Evolutionary conservation across 2,329 filamentous ascomycete species (phyloP), one percentile per base, ranked within the genome.

Genomic region (Trichoderma cornu-damae): DNA sequence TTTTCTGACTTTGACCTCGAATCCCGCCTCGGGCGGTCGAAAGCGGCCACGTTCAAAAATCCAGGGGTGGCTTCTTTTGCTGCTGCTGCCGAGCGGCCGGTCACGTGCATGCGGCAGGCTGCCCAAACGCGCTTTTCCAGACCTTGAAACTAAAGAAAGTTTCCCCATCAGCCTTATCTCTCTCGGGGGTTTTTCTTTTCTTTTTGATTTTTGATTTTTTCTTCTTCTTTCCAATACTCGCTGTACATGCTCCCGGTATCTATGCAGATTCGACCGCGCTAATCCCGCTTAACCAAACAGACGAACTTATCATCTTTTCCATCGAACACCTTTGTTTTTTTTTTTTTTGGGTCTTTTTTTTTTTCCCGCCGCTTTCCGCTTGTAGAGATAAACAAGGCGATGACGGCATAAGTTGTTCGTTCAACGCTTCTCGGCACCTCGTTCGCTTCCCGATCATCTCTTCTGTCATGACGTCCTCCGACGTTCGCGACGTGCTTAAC

Each of bases 401-500:
- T 58, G 55, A 58, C 55, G 46, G 47, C 47, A 49, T 58, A 51
- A 54, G 46, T 11, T 20, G 14, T 2, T 18, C 6, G 9, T 30
- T 32, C 7, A 35, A 43, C 28, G 11, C 20, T 18, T 16, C 28
- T 16, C 22, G 20, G n/a, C 14, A 35, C 32, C 28, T 26, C 44
- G 6, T 30, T 30, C 37, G 7, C 43, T 9, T 40, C 20, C 18
- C 49, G 24, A 52, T 16, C n/a, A 14, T 12, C 6, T 37, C 18
- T 22, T 4, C 63, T 67, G 77, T 66, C 62, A 89, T 89, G 86
- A 80, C 86, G 60, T 87, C 87, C 61, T 82, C 85, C 71, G 90
- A 96, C 79, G 84, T 95, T 65, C 90, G 89, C 75, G 90, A 96
- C 71, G 89, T 96, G 69, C 84, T 96, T 68, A 90, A 92, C 72